Base-by-base conservation (phyloP, 768 basidiomycete species). In the Terana coerulea region DNA sequence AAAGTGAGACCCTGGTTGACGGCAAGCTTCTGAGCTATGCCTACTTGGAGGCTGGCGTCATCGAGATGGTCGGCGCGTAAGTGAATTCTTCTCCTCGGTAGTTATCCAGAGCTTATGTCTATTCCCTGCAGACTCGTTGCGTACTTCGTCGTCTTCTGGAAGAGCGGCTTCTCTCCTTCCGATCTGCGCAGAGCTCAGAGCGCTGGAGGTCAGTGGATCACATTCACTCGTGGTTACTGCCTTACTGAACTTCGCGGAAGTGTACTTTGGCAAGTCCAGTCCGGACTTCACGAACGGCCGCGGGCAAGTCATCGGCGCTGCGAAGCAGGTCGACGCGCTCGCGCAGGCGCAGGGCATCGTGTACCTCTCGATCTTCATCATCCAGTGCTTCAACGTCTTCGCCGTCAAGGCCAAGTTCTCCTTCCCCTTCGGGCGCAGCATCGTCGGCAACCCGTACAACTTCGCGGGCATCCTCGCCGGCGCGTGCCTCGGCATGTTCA, bases 341-440 rank as follows among this genome's bases (percentile, higher is more conserved):
- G 81, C 63, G 0, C 73, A 83, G 60, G 82, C 82, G 0, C 83
- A 85, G 61, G 80, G 79, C 0, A 84, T 86, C 24, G 77, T 80
- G 33, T 85, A 83, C 60, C 70, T 84, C n/a, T 79, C 80, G 3
- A 72, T 86, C 29, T 84, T 84, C 70, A 81, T 85, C 56, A 75
- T 72, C 14, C 84, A 84, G 61, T 84, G 82, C 63, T 85, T 84
- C 72, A 85, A 85, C 58, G 83, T 84, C 26, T 84, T 83, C 56
- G 82, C 82, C 1, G 83, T 86, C 29, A 85, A 84, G 69, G 82
- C 83, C 25, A 75, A 72, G 52, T 75, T 84, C 60, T 72, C 74
- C 9, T 78, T 74, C 65, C 84, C 84, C n/a, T 86, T 86, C 67
- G 83, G 84, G 45, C 71, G 65, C 41, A 72, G 71, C 26, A 70